Evolutionary conservation across 1,284 basidiomycete species (phyloP).

Genomic region (Ustilago trichophora): DNA sequence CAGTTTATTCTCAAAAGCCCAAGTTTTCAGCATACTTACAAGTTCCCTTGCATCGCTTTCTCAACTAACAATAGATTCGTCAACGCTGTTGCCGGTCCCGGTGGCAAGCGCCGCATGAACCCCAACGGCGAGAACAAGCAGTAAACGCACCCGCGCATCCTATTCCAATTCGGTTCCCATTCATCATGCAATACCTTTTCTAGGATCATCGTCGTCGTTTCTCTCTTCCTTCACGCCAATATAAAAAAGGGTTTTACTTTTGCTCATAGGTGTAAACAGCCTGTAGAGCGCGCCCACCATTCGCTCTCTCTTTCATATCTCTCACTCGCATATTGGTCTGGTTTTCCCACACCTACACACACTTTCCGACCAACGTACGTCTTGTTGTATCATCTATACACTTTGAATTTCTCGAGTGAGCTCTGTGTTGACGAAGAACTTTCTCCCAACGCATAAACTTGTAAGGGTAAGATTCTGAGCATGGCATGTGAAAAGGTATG

Average conservation of each 20-base stretch:
- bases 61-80: conserved; percentile 76
- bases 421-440: background rate
- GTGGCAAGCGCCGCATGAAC: conserved; percentile 92
- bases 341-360: too few relatives aligned
- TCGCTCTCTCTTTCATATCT: background rate
- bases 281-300: too few relatives aligned
- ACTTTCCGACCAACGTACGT: conserved; percentile 6
- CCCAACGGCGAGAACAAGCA: conserved; percentile 63
- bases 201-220: conserved; percentile 17
- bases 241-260: conserved; percentile 8
- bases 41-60: background rate
- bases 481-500: background rate
- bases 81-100: conserved; percentile 87
- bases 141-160: conserved; percentile 10
- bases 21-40: background rate
- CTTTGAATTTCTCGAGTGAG: background rate
- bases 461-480: background rate
- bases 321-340: conserved; percentile 7
- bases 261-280: too few relatives aligned
- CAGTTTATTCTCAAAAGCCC: too few relatives aligned
- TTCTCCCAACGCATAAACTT: background rate
- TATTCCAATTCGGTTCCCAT: background rate
- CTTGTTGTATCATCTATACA: conserved; percentile 14
- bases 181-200: conserved; percentile 7
- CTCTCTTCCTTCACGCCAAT: conserved; percentile 4